A percentile compares a stretch with the other conserved stretches of the same genome.
phyloP scores from a whole-genome alignment of 2,329 filamentous ascomycete genomes.

The Hymenoscyphus scutula region DNA sequence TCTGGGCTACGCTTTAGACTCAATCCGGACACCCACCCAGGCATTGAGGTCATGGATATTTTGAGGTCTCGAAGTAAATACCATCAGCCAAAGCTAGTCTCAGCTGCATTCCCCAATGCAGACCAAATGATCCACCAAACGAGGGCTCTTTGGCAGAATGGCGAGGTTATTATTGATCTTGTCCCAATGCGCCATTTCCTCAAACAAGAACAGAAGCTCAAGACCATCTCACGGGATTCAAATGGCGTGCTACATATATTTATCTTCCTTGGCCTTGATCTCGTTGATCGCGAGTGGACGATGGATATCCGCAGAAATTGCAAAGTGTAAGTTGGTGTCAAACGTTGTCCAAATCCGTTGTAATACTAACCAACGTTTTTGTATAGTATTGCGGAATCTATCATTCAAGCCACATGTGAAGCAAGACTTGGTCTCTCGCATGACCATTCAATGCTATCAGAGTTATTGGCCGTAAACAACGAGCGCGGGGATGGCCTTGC shows the following conservation, averaged over 20 bases:
- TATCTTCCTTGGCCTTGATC: conserved; percentile 9
- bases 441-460: conserved; percentile 22
- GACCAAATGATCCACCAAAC: conserved; percentile 32
- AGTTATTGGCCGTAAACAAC: conserved; percentile 14
- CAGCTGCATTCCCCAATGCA: conserved; percentile 43
- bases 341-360: neutral
- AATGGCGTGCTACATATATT: conserved; percentile 11
- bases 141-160: conserved; percentile 18
- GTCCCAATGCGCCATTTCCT: conserved; percentile 22
- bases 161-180: conserved; percentile 16
- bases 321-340: conserved; percentile 8
- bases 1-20: conserved; percentile 2
- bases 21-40: conserved; percentile 16
- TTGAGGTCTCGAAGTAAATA: conserved; percentile 37
- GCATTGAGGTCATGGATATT: conserved; percentile 40
- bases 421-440: conserved; percentile 24
- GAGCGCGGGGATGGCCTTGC: conserved; percentile 3
- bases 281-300: conserved; percentile 21
- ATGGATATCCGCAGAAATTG: conserved; percentile 15
- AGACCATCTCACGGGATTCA: conserved; percentile 11
- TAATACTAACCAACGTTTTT: neutral
- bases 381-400: conserved; percentile 22
- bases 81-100: conserved; percentile 26
- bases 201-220: conserved; percentile 13
- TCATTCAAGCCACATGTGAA: conserved; percentile 26